Conservation (phyloP, 202 grass and related monocot species). For the Elaeis oleifera region DNA sequence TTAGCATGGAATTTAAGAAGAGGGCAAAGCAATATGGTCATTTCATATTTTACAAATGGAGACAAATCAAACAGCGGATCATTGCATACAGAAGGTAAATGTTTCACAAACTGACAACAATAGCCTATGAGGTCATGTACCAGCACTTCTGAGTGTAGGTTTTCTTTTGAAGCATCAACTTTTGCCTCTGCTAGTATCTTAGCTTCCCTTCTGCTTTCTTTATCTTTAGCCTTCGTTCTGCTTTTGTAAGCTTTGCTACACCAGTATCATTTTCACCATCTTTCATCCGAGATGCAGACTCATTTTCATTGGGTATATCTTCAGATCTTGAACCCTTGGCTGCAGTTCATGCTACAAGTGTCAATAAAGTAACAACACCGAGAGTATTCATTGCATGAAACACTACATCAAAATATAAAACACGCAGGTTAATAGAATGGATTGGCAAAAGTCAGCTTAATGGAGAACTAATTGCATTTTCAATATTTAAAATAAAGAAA, state of each 20-base stretch:
- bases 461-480: no score
- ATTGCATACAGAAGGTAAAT: no score
- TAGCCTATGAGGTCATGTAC: constrained; percentile 24
- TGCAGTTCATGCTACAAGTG: constrained; percentile 18
- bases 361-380: not conserved
- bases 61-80: no score
- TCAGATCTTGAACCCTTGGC: constrained; percentile 50
- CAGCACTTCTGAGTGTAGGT: constrained; percentile 72
- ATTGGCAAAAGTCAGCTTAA: no score
- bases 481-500: no score
- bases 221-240: constrained; percentile 33
- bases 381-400: no score
- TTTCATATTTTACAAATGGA: no score
- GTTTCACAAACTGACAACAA: no score
- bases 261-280: constrained; percentile 24
- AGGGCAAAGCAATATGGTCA: no score
- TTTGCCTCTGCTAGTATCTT: constrained; percentile 40
- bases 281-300: constrained; percentile 30
- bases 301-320: constrained; percentile 11
- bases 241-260: constrained; percentile 40
- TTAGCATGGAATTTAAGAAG: no score
- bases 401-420: no score
- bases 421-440: no score
- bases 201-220: constrained; percentile 54
- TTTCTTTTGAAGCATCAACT: constrained; percentile 34